These are phyloP conservation scores for Kalanchoe fedtschenkoi DNA, from an alignment of 164 flowering plant genomes.

Conservation along the genomic window DNA sequence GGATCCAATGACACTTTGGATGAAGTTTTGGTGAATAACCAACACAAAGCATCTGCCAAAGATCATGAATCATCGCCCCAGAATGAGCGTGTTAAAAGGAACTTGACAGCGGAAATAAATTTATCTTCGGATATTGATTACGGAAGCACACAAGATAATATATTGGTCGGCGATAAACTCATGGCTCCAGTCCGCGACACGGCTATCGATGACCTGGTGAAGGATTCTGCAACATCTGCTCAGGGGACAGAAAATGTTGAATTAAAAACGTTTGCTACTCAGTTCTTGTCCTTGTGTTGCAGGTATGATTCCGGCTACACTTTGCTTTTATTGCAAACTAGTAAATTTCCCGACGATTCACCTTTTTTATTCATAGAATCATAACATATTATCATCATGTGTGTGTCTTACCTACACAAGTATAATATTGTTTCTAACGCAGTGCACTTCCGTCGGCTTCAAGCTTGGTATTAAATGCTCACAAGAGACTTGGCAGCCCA, in stretches of 20 bases:
- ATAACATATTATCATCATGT: no score
- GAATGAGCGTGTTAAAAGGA: constrained; percentile 31
- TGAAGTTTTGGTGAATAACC: constrained; percentile 37
- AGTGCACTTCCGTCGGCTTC: constrained; percentile 36
- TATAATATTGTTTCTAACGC: constrained; percentile 10
- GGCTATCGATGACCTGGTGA: constrained; percentile 10
- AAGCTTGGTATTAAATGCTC: constrained; percentile 18
- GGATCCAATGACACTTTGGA: constrained; percentile 58
- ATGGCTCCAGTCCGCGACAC: constrained; percentile 7
- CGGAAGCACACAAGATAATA: constrained; percentile 11
- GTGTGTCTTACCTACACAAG: no score
- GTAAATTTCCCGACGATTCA: no score
- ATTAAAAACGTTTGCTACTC: constrained; percentile 46
- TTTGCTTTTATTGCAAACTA: neutral
- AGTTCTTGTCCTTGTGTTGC: constrained; percentile 67
- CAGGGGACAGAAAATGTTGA: constrained; percentile 30
- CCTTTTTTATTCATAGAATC: no score
- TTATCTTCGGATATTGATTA: constrained; percentile 9
- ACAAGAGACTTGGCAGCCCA: constrained; percentile 46
- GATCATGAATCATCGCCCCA: constrained; percentile 11
- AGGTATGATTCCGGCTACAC: constrained; percentile 30
- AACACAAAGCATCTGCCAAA: constrained; percentile 5
- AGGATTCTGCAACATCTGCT: constrained; percentile 10
- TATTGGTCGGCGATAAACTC: constrained; percentile 8
- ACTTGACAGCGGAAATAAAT: constrained; percentile 33